phyloP scores from a whole-genome alignment of 768 basidiomycete species.

The Tulasnella sp. region DNA sequence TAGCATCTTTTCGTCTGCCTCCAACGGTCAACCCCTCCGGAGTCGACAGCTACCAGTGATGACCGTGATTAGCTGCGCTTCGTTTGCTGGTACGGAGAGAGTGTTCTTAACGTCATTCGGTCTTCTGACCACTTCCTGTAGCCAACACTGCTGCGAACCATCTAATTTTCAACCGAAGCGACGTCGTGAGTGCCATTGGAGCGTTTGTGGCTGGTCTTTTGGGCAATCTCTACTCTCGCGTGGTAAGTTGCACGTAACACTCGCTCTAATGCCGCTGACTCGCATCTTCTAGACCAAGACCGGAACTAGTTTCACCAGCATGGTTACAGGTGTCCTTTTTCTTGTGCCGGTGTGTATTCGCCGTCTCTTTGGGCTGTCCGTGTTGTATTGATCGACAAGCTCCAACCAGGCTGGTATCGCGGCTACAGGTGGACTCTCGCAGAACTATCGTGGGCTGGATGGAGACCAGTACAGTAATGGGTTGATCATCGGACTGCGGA shows the following conservation, averaged over 20 bases:
- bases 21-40: conserved; percentile 72
- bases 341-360: conserved; percentile 66
- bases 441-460: conserved; percentile 35
- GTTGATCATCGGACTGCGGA: conserved; percentile 77
- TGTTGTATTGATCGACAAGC: conserved; percentile 19
- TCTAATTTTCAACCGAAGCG: conserved; percentile 79
- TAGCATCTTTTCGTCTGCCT: conserved; percentile 65
- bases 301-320: conserved; percentile 83
- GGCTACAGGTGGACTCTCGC: conserved; percentile 76
- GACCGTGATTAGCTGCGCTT: conserved; percentile 77
- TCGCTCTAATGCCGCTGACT: background rate
- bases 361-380: background rate
- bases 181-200: conserved; percentile 79
- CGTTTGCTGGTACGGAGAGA: conserved; percentile 45
- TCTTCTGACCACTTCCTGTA: conserved; percentile 33
- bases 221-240: conserved; percentile 76
- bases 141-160: conserved; percentile 80
- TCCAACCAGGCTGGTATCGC: conserved; percentile 68
- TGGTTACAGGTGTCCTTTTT: conserved; percentile 87
- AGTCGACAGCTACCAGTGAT: conserved; percentile 73
- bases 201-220: conserved; percentile 57
- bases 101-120: too few relatives aligned
- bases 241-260: conserved; percentile 48
- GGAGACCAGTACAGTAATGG: conserved; percentile 55
- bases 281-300: conserved; percentile 3